phyloP scores from a whole-genome alignment of 768 basidiomycete genomes.

The Phaeolepiota aurea region DNA sequence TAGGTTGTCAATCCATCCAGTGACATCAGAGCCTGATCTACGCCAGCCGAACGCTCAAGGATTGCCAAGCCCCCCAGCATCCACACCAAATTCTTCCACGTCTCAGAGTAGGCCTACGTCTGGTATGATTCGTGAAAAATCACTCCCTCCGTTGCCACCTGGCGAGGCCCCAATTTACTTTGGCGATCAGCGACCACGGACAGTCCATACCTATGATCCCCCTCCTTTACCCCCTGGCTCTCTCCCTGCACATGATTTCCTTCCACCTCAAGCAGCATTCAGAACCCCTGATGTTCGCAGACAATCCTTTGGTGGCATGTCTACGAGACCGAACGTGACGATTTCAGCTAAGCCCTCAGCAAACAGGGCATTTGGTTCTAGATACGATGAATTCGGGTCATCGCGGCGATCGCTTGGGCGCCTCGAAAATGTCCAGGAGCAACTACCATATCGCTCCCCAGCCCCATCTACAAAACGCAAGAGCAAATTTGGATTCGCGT shows the following conservation, averaged over 20 bases:
- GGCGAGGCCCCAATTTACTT: conserved; percentile 24
- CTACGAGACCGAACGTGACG: conserved; percentile 45
- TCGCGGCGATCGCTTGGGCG: conserved; percentile 53
- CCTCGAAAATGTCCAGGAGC: conserved; percentile 26
- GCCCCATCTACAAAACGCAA: conserved; percentile 49
- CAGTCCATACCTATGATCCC: conserved; percentile 55
- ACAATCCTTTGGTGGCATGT: conserved; percentile 70
- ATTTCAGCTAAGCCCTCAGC: conserved; percentile 27
- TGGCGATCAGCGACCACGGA: conserved; percentile 49
- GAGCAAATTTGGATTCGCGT: conserved; percentile 63
- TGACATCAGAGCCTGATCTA: conserved; percentile 56
- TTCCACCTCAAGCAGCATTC: conserved; percentile 60
- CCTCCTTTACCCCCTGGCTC: conserved; percentile 37
- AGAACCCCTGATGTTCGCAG: conserved; percentile 47
- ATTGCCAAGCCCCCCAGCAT: conserved; percentile 16
- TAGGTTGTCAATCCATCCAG: conserved; percentile 39
- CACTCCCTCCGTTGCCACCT: conserved; percentile 72
- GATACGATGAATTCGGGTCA: conserved; percentile 68
- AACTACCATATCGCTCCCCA: conserved; percentile 19
- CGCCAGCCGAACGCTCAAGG: conserved; percentile 20
- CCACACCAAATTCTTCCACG: conserved; percentile 18
- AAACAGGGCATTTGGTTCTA: conserved; percentile 26
- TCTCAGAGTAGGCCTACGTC: conserved; percentile 13
- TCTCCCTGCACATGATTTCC: conserved; percentile 39
- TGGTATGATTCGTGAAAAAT: conserved; percentile 53